Conservation (phyloP, 2,329 filamentous ascomycete species). For the Claviceps sorghi region DNA sequence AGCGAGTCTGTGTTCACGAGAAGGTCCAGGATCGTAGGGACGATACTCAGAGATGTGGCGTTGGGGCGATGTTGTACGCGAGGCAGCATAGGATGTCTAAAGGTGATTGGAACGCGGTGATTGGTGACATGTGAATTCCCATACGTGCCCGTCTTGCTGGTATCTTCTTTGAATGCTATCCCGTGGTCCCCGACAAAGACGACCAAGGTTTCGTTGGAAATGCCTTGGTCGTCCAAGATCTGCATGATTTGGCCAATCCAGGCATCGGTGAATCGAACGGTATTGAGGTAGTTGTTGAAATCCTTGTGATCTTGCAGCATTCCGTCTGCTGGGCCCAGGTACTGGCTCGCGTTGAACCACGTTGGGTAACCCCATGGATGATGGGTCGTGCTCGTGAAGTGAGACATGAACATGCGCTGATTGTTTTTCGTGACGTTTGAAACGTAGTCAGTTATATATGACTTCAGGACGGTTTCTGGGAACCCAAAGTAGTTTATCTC, state of each 20-base stretch:
- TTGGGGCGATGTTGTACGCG: constrained; percentile 13
- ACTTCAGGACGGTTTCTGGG: constrained; percentile 15
- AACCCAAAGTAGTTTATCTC: constrained; percentile 21
- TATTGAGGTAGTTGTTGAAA: constrained; percentile 18
- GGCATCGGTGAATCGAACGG: constrained; percentile 16
- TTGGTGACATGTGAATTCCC: constrained; percentile 19
- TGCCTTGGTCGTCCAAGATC: constrained; percentile 17
- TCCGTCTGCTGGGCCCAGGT: constrained; percentile 9
- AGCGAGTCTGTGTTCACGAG: constrained; percentile 20
- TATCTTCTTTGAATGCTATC: constrained; percentile 18
- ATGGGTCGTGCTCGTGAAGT: constrained; percentile 20
- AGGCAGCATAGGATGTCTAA: constrained; percentile 19
- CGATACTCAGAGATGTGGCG: constrained; percentile 19
- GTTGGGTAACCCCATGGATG: constrained; percentile 17
- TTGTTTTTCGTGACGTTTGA: constrained; percentile 13
- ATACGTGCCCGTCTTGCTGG: constrained; percentile 15
- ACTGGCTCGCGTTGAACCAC: constrained; percentile 10
- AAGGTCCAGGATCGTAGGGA: constrained; percentile 22
- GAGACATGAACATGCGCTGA: constrained; percentile 18
- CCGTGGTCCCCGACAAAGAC: constrained; percentile 22
- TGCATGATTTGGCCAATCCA: constrained; percentile 19
- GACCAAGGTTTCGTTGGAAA: constrained; percentile 20
- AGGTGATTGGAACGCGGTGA: constrained; percentile 18
- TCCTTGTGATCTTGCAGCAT: constrained; percentile 10
- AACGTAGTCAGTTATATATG: constrained; percentile 18